phyloP scores from a whole-genome alignment of 106 monocot species.

The Dioscorea dumetorum region DNA sequence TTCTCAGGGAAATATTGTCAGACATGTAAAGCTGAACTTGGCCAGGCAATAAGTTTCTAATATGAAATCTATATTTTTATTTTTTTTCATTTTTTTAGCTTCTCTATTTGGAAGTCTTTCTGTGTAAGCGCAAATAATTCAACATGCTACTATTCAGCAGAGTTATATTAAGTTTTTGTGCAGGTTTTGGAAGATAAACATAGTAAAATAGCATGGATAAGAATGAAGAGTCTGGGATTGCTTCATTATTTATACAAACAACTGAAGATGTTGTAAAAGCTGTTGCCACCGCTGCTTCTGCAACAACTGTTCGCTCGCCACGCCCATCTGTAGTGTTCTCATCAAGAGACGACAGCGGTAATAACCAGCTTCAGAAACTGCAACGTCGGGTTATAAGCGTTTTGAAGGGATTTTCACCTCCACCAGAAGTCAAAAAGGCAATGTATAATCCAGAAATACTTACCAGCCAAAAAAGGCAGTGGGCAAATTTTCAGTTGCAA shows the following conservation, averaged over 20 bases:
- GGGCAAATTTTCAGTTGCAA: slow-evolving; percentile 84
- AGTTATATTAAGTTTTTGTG: too few species aligned
- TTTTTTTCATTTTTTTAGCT: too few species aligned
- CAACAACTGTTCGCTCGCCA: slow-evolving; percentile 42
- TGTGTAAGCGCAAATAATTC: too few species aligned
- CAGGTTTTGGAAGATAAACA: too few species aligned
- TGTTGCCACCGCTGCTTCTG: slow-evolving; percentile 57
- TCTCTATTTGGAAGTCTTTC: too few species aligned
- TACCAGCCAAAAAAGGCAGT: slow-evolving; percentile 91
- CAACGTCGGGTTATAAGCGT: slow-evolving; percentile 58
- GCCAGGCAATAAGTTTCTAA: too few species aligned
- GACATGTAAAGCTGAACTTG: too few species aligned
- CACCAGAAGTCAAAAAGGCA: slow-evolving; percentile 54
- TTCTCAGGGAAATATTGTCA: too few species aligned
- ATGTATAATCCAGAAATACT: slow-evolving; percentile 94
- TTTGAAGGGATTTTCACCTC: slow-evolving; percentile 70
- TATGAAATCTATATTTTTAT: too few species aligned
- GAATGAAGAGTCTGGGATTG: slow-evolving; percentile 52
- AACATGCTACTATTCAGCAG: too few species aligned
- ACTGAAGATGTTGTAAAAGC: slow-evolving; percentile 61
- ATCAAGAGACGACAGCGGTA: slow-evolving; percentile 52
- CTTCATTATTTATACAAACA: slow-evolving; percentile 55
- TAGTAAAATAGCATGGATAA: slow-evolving; percentile 35
- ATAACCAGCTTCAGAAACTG: slow-evolving; percentile 72
- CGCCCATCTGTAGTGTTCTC: slow-evolving; percentile 81